phyloP scores from a whole-genome alignment of 768 basidiomycete species.

The Cyclocybe cylindracea region DNA sequence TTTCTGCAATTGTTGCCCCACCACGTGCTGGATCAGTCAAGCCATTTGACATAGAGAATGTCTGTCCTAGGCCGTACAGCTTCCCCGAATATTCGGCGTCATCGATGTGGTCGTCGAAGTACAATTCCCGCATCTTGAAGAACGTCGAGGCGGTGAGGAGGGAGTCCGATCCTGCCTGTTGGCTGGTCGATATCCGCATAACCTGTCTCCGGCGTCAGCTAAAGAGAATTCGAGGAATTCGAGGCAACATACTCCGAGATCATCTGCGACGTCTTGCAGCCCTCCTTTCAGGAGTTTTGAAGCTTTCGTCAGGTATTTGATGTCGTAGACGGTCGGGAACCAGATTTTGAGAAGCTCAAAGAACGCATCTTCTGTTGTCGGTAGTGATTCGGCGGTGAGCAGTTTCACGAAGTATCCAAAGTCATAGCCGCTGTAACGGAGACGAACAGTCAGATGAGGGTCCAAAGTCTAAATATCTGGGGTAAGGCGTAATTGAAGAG shows the following conservation, averaged over 20 bases:
- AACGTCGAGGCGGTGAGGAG: slow-evolving; percentile 92
- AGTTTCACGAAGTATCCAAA: slow-evolving; percentile 98
- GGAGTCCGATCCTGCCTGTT: slow-evolving; percentile 97
- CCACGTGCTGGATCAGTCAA: slow-evolving; percentile 65
- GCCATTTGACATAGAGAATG: slow-evolving; percentile 69
- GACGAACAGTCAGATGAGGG: neutral
- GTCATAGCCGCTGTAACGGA: slow-evolving; percentile 82
- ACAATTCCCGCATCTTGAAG: slow-evolving; percentile 93
- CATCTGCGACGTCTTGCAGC: slow-evolving; percentile 94
- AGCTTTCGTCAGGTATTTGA: slow-evolving; percentile 93
- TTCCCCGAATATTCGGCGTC: slow-evolving; percentile 81
- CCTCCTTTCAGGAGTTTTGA: slow-evolving; percentile 87
- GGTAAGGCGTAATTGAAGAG: neutral
- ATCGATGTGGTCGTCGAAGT: slow-evolving; percentile 90
- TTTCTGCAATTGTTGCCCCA: slow-evolving; percentile 80
- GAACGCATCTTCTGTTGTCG: slow-evolving; percentile 86
- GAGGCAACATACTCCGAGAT: slow-evolving; percentile 73
- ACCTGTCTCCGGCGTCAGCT: slow-evolving; percentile 53
- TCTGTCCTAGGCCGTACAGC: slow-evolving; percentile 82
- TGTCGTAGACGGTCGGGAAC: slow-evolving; percentile 97
- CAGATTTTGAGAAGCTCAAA: slow-evolving; percentile 85
- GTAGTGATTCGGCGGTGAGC: slow-evolving; percentile 82
- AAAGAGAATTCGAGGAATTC: neutral
- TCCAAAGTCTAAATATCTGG: too few relatives aligned
- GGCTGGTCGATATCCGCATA: slow-evolving; percentile 83